These are phyloP conservation scores for Apiotrichum veenhuisii DNA, from an alignment of 1,284 basidiomycete genomes.

Conservation along the genomic window DNA sequence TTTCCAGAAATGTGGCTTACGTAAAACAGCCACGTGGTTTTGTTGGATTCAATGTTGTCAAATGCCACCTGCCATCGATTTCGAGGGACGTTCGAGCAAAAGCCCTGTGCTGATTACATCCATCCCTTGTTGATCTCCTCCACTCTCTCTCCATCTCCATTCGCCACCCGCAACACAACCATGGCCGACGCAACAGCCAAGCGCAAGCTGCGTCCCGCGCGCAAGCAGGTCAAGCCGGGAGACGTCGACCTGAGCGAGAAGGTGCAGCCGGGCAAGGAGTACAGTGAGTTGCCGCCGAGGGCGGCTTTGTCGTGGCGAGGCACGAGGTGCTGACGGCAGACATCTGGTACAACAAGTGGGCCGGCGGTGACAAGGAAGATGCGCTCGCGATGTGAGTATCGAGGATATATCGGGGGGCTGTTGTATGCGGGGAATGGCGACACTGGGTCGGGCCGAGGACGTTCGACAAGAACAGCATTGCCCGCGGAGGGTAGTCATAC, in stretches of 20 bases:
- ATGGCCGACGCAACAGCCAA: conserved; percentile 33
- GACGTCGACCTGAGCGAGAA: conserved; percentile 84
- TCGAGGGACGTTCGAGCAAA: too few species aligned
- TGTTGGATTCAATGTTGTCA: neutral
- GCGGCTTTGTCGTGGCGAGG: neutral
- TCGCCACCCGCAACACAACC: neutral
- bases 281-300: conserved; percentile 60
- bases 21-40: neutral
- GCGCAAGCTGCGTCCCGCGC: conserved; percentile 59
- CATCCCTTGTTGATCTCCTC: neutral
- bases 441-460: too few species aligned
- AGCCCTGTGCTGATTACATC: too few species aligned
- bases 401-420: too few species aligned
- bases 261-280: conserved; percentile 88
- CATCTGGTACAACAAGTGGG: conserved; percentile 99
- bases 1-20: neutral
- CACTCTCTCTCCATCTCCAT: neutral
- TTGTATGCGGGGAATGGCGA: too few species aligned
- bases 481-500: too few species aligned
- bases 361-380: conserved; percentile 89
- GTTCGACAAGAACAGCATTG: too few species aligned
- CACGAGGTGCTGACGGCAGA: conserved; percentile 62
- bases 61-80: too few species aligned
- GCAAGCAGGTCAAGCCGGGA: conserved; percentile 83
- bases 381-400: conserved; percentile 76